These are phyloP conservation scores for Chaetomium globosum DNA, from an alignment of 2,329 filamentous ascomycete species.

Conservation along the genomic window DNA sequence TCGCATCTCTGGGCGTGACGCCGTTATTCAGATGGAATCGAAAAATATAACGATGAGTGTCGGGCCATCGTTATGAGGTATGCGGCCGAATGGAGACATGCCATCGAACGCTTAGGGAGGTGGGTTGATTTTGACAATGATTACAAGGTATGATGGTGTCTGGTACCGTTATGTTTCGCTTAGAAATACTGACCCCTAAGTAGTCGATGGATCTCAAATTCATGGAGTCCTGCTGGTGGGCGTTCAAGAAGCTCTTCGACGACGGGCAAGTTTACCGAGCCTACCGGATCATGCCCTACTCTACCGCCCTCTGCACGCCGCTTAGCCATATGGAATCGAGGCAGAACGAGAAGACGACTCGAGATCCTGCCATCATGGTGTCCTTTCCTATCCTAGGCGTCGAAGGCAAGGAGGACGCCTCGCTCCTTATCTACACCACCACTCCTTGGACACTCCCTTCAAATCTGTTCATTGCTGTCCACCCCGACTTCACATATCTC, in stretches of 20 bases:
- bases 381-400: conserved; percentile 69
- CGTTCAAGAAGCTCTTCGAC: conserved; percentile 92
- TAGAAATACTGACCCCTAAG: too few species aligned
- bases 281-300: conserved; percentile 92
- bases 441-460: conserved; percentile 80
- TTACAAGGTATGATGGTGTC: conserved; percentile 67
- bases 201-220: conserved; percentile 91
- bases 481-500: conserved; percentile 78
- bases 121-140: conserved; percentile 99
- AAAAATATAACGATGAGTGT: conserved; percentile 89
- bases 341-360: conserved; percentile 86
- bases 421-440: conserved; percentile 85
- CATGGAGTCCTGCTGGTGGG: conserved; percentile 98
- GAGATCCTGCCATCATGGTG: conserved; percentile 83
- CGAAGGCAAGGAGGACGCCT: conserved; percentile 65
- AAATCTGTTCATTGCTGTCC: conserved; percentile 69
- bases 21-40: conserved; percentile 82
- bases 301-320: conserved; percentile 83
- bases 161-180: too few species aligned
- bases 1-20: conserved; percentile 79
- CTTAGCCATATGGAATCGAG: conserved; percentile 92
- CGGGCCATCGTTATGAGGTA: conserved; percentile 92
- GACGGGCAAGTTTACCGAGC: conserved; percentile 89
- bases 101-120: conserved; percentile 83
- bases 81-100: conserved; percentile 81